These are phyloP conservation scores for Schizochytrium sp. DNA, from an alignment of 108 stramenopile species.

Conservation along the genomic window DNA sequence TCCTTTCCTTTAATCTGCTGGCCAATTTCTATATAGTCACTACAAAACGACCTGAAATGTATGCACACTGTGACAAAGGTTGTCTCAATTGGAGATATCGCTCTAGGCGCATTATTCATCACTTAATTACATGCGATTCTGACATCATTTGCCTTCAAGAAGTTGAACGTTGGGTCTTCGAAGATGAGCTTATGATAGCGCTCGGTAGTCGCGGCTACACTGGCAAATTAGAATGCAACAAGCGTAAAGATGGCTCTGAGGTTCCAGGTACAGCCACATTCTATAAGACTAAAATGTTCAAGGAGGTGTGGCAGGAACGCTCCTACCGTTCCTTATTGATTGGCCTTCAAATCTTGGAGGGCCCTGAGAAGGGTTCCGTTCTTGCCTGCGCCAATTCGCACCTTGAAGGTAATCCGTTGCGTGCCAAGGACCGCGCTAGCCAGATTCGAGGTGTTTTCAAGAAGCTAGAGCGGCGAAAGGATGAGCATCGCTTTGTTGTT, in stretches of 20 bases:
- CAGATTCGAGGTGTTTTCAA: conserved; percentile 36
- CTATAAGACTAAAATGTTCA: conserved; percentile 32
- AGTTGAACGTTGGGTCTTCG: conserved; percentile 28
- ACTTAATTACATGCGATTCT: neutral
- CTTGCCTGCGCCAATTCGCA: conserved; percentile 52
- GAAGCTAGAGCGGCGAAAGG: conserved; percentile 3
- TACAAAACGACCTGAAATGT: conserved; percentile 22
- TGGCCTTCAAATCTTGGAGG: neutral
- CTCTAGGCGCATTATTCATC: conserved; percentile 48
- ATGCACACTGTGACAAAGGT: conserved; percentile 29
- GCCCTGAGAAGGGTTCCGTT: conserved; percentile 1
- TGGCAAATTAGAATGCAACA: conserved; percentile 50
- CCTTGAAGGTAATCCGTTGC: conserved; percentile 13
- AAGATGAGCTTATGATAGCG: neutral
- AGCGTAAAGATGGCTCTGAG: neutral
- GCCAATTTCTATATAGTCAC: neutral
- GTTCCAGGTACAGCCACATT: conserved; percentile 48
- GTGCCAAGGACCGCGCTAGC: conserved; percentile 5
- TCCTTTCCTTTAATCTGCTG: conserved; percentile 35
- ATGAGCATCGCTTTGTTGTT: neutral
- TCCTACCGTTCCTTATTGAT: conserved; percentile 30
- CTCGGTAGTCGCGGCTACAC: neutral
- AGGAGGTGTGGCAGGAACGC: conserved; percentile 34
- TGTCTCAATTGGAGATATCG: conserved; percentile 51
- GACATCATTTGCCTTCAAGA: conserved; percentile 60